Conservation (phyloP, 1,284 basidiomycete genomes). For the Ganoderma sinense region DNA sequence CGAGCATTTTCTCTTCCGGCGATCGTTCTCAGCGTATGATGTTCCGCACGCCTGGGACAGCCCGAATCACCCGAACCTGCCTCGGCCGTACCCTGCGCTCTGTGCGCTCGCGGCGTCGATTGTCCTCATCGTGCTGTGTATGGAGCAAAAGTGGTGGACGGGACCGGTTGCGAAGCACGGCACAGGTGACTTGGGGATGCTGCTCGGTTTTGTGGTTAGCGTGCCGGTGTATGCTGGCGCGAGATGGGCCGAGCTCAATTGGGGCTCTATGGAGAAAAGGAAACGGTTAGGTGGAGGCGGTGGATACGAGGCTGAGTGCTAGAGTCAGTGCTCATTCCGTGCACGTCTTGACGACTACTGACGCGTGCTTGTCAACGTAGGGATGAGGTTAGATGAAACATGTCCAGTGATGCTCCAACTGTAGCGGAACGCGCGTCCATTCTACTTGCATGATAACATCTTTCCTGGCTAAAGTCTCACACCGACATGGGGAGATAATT, state of each 20-base stretch:
- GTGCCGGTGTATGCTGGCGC: constrained; percentile 48
- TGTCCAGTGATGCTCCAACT: not conserved
- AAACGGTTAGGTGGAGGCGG: not conserved
- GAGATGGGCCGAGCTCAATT: constrained; percentile 47
- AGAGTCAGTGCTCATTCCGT: not conserved
- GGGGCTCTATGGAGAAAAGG: constrained; percentile 16
- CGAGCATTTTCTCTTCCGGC: constrained; percentile 67
- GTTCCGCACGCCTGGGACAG: constrained; percentile 51
- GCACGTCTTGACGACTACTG: not conserved
- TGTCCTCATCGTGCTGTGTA: constrained; percentile 62
- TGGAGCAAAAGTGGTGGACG: constrained; percentile 66
- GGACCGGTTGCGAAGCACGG: constrained; percentile 54
- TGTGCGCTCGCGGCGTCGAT: constrained; percentile 54
- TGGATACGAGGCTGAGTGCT: not conserved
- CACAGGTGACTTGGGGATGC: constrained; percentile 65
- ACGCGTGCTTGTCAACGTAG: not conserved
- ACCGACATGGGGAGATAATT: not conserved
- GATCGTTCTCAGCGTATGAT: constrained; percentile 40
- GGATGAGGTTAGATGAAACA: not conserved
- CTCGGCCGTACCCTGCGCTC: constrained; percentile 55
- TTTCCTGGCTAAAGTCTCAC: not conserved
- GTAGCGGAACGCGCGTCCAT: not conserved
- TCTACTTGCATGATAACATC: not conserved
- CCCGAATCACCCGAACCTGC: constrained; percentile 44
- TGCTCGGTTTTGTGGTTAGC: constrained; percentile 54